Conservation (phyloP, 352 stramenopile genomes). For the Phytophthora podocarpi region DNA sequence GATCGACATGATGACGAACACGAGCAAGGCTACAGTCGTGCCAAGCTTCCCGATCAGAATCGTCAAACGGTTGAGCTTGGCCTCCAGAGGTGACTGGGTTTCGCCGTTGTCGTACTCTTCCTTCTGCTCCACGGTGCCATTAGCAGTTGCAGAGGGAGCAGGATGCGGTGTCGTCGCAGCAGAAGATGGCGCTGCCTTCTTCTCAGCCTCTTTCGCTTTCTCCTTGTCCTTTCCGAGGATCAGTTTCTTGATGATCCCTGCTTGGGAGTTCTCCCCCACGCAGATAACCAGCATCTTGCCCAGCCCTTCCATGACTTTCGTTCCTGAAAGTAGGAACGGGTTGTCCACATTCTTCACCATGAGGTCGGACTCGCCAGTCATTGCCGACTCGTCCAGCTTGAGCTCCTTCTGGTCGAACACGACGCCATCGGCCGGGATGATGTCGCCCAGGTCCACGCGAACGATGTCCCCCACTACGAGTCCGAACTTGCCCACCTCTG, state of each 20-base stretch:
- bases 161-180: conserved; percentile 14
- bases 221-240: conserved; percentile 80
- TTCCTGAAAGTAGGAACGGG: conserved; percentile 94
- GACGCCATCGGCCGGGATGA: conserved; percentile 90
- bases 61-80: conserved; percentile 85
- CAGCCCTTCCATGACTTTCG: conserved; percentile 93
- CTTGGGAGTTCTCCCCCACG: conserved; percentile 93
- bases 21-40: conserved; percentile 68
- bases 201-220: conserved; percentile 35
- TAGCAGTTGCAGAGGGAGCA: conserved; percentile 41
- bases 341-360: conserved; percentile 86
- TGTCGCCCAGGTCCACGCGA: conserved; percentile 83
- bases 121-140: conserved; percentile 81
- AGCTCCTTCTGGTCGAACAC: conserved; percentile 90
- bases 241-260: conserved; percentile 92
- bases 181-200: conserved; percentile 19
- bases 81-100: conserved; percentile 76
- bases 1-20: conserved; percentile 82
- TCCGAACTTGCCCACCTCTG: conserved; percentile 73
- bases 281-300: conserved; percentile 93
- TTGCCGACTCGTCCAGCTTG: conserved; percentile 90
- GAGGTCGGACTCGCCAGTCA: conserved; percentile 93
- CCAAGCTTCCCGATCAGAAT: conserved; percentile 87
- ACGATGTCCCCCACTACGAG: conserved; percentile 92
- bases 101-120: conserved; percentile 66